Evolutionary conservation across 169 alveolate genomes (phyloP), one percentile per base, ranked within the genome.

Genomic region (Miamiensis avidus): DNA sequence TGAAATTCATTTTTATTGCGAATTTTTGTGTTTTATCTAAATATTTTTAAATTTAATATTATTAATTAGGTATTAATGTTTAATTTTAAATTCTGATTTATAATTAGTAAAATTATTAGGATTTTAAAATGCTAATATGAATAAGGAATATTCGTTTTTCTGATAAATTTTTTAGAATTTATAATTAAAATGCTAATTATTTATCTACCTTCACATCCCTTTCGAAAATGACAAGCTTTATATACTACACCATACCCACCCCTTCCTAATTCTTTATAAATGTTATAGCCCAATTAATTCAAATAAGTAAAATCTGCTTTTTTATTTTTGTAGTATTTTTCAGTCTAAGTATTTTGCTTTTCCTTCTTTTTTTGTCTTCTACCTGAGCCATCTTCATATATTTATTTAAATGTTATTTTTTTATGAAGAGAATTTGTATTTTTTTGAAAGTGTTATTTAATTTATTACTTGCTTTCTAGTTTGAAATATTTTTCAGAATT

Each of bases 181-280:
- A n/a, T n/a, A n/a, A n/a, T n/a, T n/a, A n/a, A n/a, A n/a, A n/a
- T n/a, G n/a, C n/a, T n/a, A n/a, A n/a, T n/a, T n/a, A n/a, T n/a
- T 49, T 11, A 11, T 49, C 20, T 49, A 49, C 69, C 69, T 20
- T 49, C 69, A 11, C 26, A 49, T 11, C 20, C 20, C 20, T 4
- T 49, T 4, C 20, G 4, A 49, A 49, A 4, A 4, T 4, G 20
- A 28, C 74, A 81, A 75, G 90, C 90, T 65, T 86, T 86, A 32
- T 86, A 86, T 30, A 86, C 90, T 28, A 86, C 90, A n/a, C 90
- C 90, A 81, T 86, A 86, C 28, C 90, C 90, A 1, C 90, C 90
- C 65, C 90, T 79, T 0, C 90, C 90, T 65, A 86, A 32, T 86
- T 86, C 90, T 81, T 84, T 86, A 31, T 64, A 34, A n/a, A 79